Conservation (phyloP, 208 protist genomes). For the Tetramitus jugosus region DNA sequence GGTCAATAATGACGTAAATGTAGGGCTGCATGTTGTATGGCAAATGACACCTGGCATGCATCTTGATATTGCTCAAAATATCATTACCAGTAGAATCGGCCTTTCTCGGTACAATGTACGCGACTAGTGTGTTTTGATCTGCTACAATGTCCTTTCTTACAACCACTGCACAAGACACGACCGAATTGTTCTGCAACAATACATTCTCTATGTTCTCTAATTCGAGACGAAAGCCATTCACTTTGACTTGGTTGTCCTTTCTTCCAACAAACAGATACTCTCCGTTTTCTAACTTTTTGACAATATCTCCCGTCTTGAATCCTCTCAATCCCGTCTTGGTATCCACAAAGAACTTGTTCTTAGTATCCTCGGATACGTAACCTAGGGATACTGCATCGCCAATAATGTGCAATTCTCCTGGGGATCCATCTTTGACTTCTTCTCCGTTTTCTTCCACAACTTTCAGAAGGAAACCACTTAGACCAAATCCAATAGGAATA, state of each 20-base stretch:
- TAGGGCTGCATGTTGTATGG: no score
- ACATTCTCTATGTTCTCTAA: conserved; percentile 19
- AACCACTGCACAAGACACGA: background rate
- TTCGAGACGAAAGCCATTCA: conserved; percentile 36
- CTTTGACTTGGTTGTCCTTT: conserved; percentile 35
- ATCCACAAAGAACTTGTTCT: background rate
- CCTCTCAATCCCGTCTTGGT: background rate
- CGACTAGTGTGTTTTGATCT: background rate
- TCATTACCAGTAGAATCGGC: no score
- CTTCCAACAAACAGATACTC: conserved; percentile 13
- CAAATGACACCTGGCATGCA: no score
- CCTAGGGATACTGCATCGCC: background rate
- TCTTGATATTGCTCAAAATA: no score
- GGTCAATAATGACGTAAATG: no score
- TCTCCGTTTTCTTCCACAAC: background rate
- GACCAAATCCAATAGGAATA: background rate
- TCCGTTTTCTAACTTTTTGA: conserved; percentile 16
- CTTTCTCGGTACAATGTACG: background rate
- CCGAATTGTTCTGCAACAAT: background rate
- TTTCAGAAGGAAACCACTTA: background rate
- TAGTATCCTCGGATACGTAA: no score
- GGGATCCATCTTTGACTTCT: background rate
- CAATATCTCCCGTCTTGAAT: conserved; percentile 37
- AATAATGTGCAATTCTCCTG: conserved; percentile 6
- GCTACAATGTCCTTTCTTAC: background rate